Evolutionary conservation across 228 moss, liverwort and hornwort genomes (phyloP).

Genomic region (Sphagnum fallax): DNA sequence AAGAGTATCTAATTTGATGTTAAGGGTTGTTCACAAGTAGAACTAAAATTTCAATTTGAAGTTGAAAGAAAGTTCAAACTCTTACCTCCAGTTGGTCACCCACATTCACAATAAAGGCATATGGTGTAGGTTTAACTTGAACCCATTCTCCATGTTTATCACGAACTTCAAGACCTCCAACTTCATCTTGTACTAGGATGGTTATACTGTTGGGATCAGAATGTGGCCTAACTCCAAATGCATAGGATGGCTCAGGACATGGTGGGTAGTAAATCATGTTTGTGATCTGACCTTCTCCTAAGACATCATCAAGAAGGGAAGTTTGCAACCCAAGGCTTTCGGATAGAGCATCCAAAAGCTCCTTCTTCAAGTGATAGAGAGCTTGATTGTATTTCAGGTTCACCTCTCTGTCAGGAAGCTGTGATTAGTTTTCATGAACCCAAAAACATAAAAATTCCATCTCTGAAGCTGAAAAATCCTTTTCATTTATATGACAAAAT

Average conservation of each 20-base stretch:
- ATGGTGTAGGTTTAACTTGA: neutral
- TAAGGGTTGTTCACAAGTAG: no score
- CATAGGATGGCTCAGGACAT: neutral
- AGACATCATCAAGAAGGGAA: neutral
- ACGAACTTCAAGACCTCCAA: slow-evolving; percentile 1
- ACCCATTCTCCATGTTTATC: neutral
- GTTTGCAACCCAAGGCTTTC: neutral
- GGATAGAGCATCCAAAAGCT: neutral
- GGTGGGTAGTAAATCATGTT: slow-evolving; percentile 2
- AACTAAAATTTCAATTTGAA: no score
- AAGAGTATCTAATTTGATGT: no score
- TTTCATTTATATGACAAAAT: no score
- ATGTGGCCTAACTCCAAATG: neutral
- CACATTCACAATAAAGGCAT: slow-evolving; percentile 2
- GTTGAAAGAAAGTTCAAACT: no score
- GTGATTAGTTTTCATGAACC: no score
- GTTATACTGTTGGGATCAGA: neutral
- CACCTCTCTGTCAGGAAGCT: neutral
- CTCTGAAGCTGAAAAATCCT: no score
- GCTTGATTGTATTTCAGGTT: neutral
- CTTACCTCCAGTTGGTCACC: slow-evolving; percentile 1
- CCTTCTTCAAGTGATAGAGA: neutral
- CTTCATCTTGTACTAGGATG: slow-evolving; percentile 3
- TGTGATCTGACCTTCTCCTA: neutral
- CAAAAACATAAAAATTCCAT: no score